A percentile compares a stretch with the other conserved stretches of the same genome.
Conservation (phyloP, 129 eudicot genomes). For the Artemisia tridentata region DNA sequence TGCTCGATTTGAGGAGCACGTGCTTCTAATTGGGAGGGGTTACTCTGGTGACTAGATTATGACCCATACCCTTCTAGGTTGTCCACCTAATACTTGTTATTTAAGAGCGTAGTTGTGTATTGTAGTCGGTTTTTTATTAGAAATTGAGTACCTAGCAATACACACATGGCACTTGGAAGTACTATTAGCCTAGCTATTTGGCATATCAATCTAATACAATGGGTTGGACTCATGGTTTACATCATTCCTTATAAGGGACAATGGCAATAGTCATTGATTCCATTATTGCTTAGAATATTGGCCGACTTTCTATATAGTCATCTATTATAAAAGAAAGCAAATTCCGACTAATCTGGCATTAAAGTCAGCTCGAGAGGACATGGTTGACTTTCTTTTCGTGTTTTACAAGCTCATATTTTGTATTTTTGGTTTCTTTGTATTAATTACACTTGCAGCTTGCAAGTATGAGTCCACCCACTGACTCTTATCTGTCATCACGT, state of each 20-base stretch:
- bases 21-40: neutral
- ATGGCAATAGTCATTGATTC: neutral
- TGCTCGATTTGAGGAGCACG: too few relatives aligned
- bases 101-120: neutral
- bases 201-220: neutral
- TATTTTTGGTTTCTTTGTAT: slow-evolving; percentile 2
- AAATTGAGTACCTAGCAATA: neutral
- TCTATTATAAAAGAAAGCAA: neutral
- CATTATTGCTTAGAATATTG: slow-evolving; percentile 2
- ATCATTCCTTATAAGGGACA: slow-evolving; percentile 3
- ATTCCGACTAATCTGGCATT: slow-evolving; percentile 15
- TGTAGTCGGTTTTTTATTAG: neutral
- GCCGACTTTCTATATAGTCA: too few relatives aligned
- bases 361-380: neutral
- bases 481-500: neutral
- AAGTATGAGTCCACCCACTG: slow-evolving; percentile 19
- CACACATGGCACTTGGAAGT: neutral
- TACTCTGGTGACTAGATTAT: neutral
- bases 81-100: slow-evolving; percentile 2
- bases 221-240: neutral
- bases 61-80: neutral
- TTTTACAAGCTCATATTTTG: neutral
- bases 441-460: slow-evolving; percentile 18
- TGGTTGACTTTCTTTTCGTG: slow-evolving; percentile 1
- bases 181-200: neutral